phyloP scores from a whole-genome alignment of 257 asterid species.

The Leptodermis oblonga region DNA sequence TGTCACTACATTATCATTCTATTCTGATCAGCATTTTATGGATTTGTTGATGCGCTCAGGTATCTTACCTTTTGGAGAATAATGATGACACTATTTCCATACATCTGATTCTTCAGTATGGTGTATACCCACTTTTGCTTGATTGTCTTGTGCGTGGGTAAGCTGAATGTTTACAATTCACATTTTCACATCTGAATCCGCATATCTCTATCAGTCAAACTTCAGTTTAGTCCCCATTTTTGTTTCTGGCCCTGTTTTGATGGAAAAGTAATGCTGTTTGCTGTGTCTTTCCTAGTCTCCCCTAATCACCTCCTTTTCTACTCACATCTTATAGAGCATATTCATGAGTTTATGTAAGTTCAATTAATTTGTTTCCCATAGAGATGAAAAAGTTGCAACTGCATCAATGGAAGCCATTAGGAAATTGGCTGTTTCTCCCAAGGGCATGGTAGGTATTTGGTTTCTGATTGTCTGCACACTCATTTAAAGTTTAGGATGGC shows the following conservation, averaged over 20 bases:
- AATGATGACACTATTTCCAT: constrained; percentile 49
- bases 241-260: not conserved
- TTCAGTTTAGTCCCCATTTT: not conserved
- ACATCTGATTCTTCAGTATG: constrained; percentile 49
- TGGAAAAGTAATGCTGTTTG: not conserved
- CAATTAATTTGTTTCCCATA: constrained; percentile 22
- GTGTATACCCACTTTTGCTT: constrained; percentile 69
- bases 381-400: constrained; percentile 85
- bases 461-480: constrained; percentile 18
- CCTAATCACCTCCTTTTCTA: not conserved
- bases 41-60: constrained; percentile 38
- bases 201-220: not conserved
- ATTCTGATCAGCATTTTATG: not conserved
- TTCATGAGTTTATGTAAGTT: not conserved
- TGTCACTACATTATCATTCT: not conserved
- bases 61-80: constrained; percentile 60
- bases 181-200: constrained; percentile 3
- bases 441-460: constrained; percentile 57
- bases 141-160: constrained; percentile 87
- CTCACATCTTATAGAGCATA: not conserved
- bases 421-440: constrained; percentile 52
- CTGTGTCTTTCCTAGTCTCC: not conserved
- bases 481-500: not conserved
- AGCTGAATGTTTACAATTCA: constrained; percentile 10
- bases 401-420: constrained; percentile 65